These are phyloP conservation scores for Amaranthus cruentus DNA, from an alignment of 148 eudicot genomes.

Conservation along the genomic window DNA sequence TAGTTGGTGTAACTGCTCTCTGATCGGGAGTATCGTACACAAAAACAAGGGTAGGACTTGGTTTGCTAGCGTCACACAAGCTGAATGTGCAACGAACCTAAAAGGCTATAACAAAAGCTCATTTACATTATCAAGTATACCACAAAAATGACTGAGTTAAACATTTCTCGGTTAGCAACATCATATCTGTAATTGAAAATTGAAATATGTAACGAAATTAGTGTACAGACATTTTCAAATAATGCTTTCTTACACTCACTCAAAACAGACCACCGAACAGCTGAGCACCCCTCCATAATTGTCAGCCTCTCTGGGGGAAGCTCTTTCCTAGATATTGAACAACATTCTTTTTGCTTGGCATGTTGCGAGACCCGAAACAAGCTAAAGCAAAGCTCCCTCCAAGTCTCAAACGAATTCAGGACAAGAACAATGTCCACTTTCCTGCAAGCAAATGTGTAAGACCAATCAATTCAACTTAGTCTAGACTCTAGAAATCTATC, in stretches of 20 bases:
- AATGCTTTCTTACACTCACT: slow-evolving; percentile 6
- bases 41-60: no score
- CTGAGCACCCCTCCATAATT: neutral
- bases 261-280: neutral
- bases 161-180: neutral
- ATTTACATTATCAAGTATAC: no score
- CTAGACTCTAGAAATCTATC: neutral
- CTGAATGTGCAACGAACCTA: no score
- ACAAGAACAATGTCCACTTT: neutral
- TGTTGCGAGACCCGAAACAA: neutral
- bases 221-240: slow-evolving; percentile 10
- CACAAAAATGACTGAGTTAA: no score
- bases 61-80: no score
- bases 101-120: no score
- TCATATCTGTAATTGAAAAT: slow-evolving; percentile 14
- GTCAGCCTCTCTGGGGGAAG: neutral
- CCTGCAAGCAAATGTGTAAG: slow-evolving; percentile 18
- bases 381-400: neutral
- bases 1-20: no score
- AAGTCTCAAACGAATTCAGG: neutral
- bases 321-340: neutral
- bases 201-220: slow-evolving; percentile 3
- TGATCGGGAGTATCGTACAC: no score
- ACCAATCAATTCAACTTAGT: neutral
- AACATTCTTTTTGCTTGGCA: neutral